Evolutionary conservation across 2,329 filamentous ascomycete species (phyloP).

Genomic region (Aspergillus amoenus): DNA sequence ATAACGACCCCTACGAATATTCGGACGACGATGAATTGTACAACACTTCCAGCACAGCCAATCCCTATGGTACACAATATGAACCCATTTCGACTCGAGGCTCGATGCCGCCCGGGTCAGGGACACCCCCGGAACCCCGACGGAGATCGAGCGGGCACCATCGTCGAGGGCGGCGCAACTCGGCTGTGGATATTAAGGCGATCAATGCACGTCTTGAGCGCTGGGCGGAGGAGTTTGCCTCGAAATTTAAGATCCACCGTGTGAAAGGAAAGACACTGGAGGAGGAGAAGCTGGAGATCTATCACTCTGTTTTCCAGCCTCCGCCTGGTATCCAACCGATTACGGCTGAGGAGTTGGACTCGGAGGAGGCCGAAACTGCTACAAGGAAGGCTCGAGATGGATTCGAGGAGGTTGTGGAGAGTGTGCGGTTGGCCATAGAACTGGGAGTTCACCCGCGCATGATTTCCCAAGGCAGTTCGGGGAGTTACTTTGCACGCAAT

Average conservation of each 20-base stretch:
- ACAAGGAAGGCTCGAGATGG: constrained; percentile 70
- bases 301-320: constrained; percentile 94
- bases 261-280: constrained; percentile 72
- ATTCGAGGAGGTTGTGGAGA: constrained; percentile 86
- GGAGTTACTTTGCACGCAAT: constrained; percentile 95
- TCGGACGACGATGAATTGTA: constrained; percentile 67
- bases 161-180: constrained; percentile 66
- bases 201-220: constrained; percentile 93
- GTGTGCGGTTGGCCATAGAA: constrained; percentile 85
- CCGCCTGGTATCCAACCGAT: constrained; percentile 83
- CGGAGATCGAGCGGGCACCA: constrained; percentile 50
- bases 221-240: constrained; percentile 97
- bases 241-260: constrained; percentile 87
- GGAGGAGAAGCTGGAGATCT: constrained; percentile 88
- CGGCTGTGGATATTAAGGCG: constrained; percentile 94
- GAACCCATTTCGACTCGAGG: constrained; percentile 54
- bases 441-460: constrained; percentile 90
- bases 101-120: constrained; percentile 51
- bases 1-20: constrained; percentile 57
- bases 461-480: constrained; percentile 95
- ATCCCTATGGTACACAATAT: constrained; percentile 60
- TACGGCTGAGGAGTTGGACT: constrained; percentile 70
- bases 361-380: constrained; percentile 55
- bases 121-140: constrained; percentile 40
- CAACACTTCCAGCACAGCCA: constrained; percentile 54